Percentiles rank a stretch among this genome's conserved stretches.
These are phyloP conservation scores for Tuber melanosporum DNA, from an alignment of 495 filamentous ascomycete genomes.

Conservation along the genomic window DNA sequence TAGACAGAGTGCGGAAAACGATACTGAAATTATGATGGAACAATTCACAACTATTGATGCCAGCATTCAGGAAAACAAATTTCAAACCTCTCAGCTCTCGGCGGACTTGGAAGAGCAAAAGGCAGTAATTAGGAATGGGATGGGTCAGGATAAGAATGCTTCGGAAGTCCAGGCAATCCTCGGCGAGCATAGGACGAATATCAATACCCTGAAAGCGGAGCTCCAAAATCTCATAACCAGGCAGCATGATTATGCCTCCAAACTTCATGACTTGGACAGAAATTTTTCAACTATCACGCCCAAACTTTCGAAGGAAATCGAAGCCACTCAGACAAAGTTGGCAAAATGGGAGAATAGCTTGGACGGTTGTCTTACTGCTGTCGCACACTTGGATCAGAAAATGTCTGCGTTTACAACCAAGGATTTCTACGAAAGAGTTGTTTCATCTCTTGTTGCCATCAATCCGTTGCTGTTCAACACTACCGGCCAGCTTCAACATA, in stretches of 20 bases:
- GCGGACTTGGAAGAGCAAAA: background rate
- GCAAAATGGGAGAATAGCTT: conserved; percentile 24
- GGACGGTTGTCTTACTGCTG: conserved; percentile 26
- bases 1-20: conserved; percentile 12
- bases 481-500: conserved; percentile 21
- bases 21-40: conserved; percentile 20
- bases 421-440: conserved; percentile 32
- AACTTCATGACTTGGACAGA: background rate
- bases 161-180: background rate
- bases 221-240: background rate
- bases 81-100: background rate
- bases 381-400: conserved; percentile 29
- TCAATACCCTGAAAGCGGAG: background rate
- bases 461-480: conserved; percentile 34
- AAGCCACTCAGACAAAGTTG: background rate
- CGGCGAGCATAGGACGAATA: background rate
- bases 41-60: conserved; percentile 11
- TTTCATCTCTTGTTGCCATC: conserved; percentile 21
- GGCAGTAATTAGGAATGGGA: background rate
- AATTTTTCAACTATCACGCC: background rate
- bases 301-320: background rate
- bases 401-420: conserved; percentile 35
- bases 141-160: background rate
- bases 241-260: background rate
- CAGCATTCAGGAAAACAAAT: background rate